These are phyloP conservation scores for Candolleomyces efflorescens DNA, from an alignment of 768 basidiomycete genomes.

Conservation along the genomic window DNA sequence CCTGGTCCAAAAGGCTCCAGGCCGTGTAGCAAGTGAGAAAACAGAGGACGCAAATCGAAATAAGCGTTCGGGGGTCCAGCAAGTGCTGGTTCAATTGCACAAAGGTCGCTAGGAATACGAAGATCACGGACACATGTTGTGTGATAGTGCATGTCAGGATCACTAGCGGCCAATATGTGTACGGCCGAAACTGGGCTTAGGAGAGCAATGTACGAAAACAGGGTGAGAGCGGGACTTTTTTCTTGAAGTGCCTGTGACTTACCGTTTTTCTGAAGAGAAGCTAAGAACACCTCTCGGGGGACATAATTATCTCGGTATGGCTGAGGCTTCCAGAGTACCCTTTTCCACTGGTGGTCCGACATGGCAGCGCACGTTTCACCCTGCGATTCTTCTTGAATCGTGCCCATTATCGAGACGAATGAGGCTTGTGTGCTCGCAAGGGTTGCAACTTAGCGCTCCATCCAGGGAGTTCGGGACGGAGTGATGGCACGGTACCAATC, in stretches of 20 bases:
- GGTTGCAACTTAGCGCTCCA: no score
- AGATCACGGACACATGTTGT: conserved; percentile 78
- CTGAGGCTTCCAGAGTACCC: conserved; percentile 75
- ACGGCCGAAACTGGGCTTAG: conserved; percentile 34
- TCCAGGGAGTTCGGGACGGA: no score
- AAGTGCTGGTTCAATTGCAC: conserved; percentile 57
- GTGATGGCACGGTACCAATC: no score
- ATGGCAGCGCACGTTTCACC: neutral
- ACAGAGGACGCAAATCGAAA: conserved; percentile 57
- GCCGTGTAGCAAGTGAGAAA: conserved; percentile 57
- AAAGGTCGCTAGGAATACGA: conserved; percentile 80
- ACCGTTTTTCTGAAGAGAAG: conserved; percentile 78
- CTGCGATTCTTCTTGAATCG: neutral
- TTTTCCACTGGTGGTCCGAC: conserved; percentile 46
- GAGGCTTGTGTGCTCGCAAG: no score
- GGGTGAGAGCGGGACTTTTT: conserved; percentile 19
- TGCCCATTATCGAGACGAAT: neutral
- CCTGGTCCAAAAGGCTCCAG: conserved; percentile 38
- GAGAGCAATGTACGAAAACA: conserved; percentile 10
- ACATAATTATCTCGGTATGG: conserved; percentile 85
- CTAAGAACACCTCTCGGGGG: conserved; percentile 66
- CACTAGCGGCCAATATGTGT: conserved; percentile 73
- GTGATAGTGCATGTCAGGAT: conserved; percentile 70
- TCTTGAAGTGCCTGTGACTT: conserved; percentile 21
- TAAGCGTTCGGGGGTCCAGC: conserved; percentile 65